A percentile compares a stretch with the other conserved stretches of the same genome.
phyloP scores from a whole-genome alignment of 495 filamentous ascomycete genomes.

The Bryoglossum gracile region DNA sequence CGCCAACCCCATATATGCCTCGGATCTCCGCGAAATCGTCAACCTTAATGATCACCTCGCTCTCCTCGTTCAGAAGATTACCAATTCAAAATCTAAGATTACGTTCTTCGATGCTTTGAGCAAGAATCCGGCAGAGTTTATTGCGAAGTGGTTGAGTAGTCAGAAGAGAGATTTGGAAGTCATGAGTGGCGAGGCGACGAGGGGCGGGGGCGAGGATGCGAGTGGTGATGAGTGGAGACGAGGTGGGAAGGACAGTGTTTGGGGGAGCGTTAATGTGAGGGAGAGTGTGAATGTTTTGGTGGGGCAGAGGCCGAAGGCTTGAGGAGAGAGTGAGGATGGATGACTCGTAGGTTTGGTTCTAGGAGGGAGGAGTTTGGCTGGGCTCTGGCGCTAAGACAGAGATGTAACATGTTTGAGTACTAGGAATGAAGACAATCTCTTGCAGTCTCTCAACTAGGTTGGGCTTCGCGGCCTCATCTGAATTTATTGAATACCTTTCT shows the following conservation, averaged over 20 bases:
- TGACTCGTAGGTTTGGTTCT: background rate
- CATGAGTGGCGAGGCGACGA: conserved; percentile 71
- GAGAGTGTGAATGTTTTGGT: conserved; percentile 50
- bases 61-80: conserved; percentile 66
- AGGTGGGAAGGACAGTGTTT: conserved; percentile 43
- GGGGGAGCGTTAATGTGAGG: conserved; percentile 45
- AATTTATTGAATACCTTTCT: too few relatives aligned
- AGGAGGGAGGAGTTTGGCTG: conserved; percentile 4
- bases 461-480: too few relatives aligned
- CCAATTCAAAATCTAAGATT: conserved; percentile 75
- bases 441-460: too few relatives aligned
- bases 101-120: conserved; percentile 69
- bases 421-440: too few relatives aligned
- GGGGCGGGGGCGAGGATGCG: conserved; percentile 56
- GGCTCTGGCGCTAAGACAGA: background rate
- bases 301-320: conserved; percentile 29
- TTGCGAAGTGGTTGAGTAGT: conserved; percentile 74
- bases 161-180: conserved; percentile 89
- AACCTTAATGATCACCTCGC: conserved; percentile 77
- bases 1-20: conserved; percentile 46
- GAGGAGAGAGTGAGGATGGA: background rate
- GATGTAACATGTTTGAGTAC: conserved; percentile 2
- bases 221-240: conserved; percentile 49
- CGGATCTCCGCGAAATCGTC: conserved; percentile 62
- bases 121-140: conserved; percentile 74